A percentile compares a stretch with the other conserved stretches of the same genome.
phyloP scores from a whole-genome alignment of 345 rosid genomes.

The Eucalyptus coolabah region DNA sequence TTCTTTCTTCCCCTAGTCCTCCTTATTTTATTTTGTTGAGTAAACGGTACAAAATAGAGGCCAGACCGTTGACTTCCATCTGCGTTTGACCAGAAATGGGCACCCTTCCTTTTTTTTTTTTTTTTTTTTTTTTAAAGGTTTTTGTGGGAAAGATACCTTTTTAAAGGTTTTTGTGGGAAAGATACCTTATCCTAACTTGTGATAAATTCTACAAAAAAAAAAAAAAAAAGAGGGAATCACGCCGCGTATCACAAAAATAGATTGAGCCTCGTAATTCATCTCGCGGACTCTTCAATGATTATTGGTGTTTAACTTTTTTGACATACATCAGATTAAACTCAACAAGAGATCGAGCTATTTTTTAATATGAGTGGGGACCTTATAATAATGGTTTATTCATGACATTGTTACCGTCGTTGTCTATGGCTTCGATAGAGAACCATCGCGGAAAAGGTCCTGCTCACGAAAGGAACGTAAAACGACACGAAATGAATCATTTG shows the following conservation, averaged over 20 bases:
- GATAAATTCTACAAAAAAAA: background rate
- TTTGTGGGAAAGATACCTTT: background rate
- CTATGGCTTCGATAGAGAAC: background rate
- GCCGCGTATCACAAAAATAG: too few relatives aligned
- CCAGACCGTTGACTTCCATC: background rate
- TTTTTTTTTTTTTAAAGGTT: too few relatives aligned
- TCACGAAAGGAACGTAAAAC: background rate
- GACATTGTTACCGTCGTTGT: background rate
- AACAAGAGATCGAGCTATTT: rapidly evolving
- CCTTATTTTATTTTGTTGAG: background rate
- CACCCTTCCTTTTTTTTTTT: background rate
- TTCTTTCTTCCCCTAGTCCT: background rate
- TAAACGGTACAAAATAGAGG: background rate
- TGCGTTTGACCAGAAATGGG: background rate
- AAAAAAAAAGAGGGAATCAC: background rate
- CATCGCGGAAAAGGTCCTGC: background rate
- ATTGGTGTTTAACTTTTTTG: rapidly evolving
- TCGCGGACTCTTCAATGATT: background rate
- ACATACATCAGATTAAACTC: background rate
- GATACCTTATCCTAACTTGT: background rate
- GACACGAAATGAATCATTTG: background rate
- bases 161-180: too few relatives aligned
- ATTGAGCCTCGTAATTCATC: background rate
- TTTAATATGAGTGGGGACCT: too few relatives aligned
- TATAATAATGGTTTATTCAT: background rate